Conservation (phyloP, 768 basidiomycete species). For the Trametes elegans region DNA sequence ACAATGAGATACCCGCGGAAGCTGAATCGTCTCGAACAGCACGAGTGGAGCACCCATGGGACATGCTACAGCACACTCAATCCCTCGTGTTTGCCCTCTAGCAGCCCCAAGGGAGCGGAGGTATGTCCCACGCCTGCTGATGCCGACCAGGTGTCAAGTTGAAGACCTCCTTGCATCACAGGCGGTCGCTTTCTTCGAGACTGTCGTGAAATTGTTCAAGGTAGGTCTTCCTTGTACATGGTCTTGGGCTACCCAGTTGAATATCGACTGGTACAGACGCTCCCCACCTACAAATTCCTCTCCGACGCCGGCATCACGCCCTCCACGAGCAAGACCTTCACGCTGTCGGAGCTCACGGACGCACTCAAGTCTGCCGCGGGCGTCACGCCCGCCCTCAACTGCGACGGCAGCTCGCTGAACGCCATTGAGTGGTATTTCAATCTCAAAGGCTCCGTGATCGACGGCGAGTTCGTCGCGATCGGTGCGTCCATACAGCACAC, state of each 20-base stretch:
- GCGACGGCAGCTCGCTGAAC: slow-evolving; percentile 37
- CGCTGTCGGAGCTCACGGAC: slow-evolving; percentile 48
- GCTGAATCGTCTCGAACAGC: slow-evolving; percentile 34
- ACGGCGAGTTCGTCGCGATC: slow-evolving; percentile 61
- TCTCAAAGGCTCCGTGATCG: slow-evolving; percentile 61
- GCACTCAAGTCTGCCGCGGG: slow-evolving; percentile 57
- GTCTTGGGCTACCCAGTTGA: neutral
- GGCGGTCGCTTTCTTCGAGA: slow-evolving; percentile 68
- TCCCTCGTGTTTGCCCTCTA: slow-evolving; percentile 55
- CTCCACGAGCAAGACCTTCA: slow-evolving; percentile 53
- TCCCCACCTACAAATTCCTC: slow-evolving; percentile 77
- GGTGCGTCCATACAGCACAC: slow-evolving; percentile 35
- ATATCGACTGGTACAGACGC: slow-evolving; percentile 36
- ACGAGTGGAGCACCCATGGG: slow-evolving; percentile 73
- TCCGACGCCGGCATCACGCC: slow-evolving; percentile 72
- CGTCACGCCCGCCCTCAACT: slow-evolving; percentile 51
- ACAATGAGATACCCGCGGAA: no score
- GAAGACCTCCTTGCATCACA: slow-evolving; percentile 24
- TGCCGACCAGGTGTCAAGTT: neutral
- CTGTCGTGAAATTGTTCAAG: slow-evolving; percentile 59
- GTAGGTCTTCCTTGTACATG: slow-evolving; percentile 24
- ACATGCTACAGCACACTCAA: slow-evolving; percentile 60
- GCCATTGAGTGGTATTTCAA: slow-evolving; percentile 64
- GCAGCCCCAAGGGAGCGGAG: slow-evolving; percentile 60
- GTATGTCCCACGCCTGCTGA: slow-evolving; percentile 31